Evolutionary conservation across 176 grass and related monocot species (phyloP).

Genomic region (Carex scoparia): DNA sequence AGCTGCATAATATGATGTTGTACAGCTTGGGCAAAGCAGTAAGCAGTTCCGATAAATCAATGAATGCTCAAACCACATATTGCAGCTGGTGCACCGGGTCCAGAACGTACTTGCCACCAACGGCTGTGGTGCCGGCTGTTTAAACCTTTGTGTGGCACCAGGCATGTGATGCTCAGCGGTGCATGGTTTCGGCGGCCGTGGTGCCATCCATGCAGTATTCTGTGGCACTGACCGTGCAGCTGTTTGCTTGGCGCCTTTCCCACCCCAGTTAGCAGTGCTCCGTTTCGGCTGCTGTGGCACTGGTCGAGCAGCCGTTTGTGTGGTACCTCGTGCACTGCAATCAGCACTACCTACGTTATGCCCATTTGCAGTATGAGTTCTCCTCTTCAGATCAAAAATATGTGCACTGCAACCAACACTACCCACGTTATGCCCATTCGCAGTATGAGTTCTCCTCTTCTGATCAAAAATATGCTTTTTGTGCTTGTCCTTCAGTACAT

Average conservation of each 20-base stretch:
- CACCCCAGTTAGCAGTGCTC: background rate
- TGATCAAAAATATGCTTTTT: background rate
- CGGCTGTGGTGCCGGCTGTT: background rate
- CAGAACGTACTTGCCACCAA: background rate
- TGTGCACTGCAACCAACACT: background rate
- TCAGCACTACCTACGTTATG: background rate
- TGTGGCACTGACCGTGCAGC: background rate
- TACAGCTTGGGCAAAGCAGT: background rate
- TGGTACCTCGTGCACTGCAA: background rate
- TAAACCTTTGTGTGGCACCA: background rate
- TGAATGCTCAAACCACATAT: conserved; percentile 8
- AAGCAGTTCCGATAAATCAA: background rate
- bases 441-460: background rate
- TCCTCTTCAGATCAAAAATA: conserved; percentile 7
- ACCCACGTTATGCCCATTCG: background rate
- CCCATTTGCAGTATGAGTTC: background rate
- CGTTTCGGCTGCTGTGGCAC: background rate
- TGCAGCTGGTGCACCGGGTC: conserved; percentile 5
- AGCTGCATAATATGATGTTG: background rate
- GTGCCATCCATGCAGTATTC: background rate
- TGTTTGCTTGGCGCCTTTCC: background rate
- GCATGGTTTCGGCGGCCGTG: background rate
- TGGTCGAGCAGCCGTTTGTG: background rate
- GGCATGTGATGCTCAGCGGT: background rate
- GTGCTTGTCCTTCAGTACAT: background rate